Conservation (phyloP, 2,329 filamentous ascomycete genomes). For the Neoscytalidium dimidiatum region DNA sequence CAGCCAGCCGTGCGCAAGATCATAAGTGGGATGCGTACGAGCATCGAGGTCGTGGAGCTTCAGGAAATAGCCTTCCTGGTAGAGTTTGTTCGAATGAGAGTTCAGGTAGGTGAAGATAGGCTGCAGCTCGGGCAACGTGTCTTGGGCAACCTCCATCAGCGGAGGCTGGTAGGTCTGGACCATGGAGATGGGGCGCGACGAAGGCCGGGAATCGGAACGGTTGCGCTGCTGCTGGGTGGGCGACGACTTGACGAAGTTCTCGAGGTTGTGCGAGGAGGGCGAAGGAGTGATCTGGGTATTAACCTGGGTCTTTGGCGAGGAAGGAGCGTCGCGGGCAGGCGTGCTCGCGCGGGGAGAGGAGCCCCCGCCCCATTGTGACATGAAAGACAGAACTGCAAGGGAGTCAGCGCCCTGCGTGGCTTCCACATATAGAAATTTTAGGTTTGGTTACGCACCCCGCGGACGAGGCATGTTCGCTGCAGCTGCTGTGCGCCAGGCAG, state of each 20-base stretch:
- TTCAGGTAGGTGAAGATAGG: conserved; percentile 94
- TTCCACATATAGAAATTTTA: conserved; percentile 3
- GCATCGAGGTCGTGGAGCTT: conserved; percentile 95
- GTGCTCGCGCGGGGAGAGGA: conserved; percentile 26
- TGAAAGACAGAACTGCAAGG: conserved; percentile 77
- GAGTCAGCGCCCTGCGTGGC: conserved; percentile 20
- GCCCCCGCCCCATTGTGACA: conserved; percentile 69
- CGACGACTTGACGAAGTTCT: conserved; percentile 30
- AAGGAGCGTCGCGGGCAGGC: conserved; percentile 32
- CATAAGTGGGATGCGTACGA: conserved; percentile 59
- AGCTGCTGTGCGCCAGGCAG: not conserved
- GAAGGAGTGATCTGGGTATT: conserved; percentile 24
- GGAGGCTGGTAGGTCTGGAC: conserved; percentile 82
- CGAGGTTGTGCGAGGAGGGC: conserved; percentile 33
- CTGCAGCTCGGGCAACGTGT: conserved; percentile 89
- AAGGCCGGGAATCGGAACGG: conserved; percentile 50
- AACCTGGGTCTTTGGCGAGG: conserved; percentile 22
- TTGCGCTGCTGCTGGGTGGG: conserved; percentile 41
- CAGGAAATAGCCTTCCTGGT: conserved; percentile 96
- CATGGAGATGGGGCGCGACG: conserved; percentile 79
- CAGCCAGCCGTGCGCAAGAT: conserved; percentile 18
- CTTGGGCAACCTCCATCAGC: conserved; percentile 79
- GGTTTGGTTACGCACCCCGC: conserved; percentile 22
- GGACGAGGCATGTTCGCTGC: conserved; percentile 34
- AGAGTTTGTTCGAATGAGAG: conserved; percentile 93